A percentile compares a stretch with the other conserved stretches of the same genome.
These are phyloP conservation scores for Dictyostelium discoideum DNA, from an alignment of 78 protist species.

Conservation along the genomic window dicty_2.7 NC_007088.5:3688501-3689000, in stretches of 20 bases:
- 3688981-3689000: too few relatives aligned
- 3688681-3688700: too few relatives aligned
- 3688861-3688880: background rate
- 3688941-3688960: too few relatives aligned
- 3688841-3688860: background rate
- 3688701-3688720: too few relatives aligned
- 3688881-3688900: background rate
- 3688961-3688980: too few relatives aligned
- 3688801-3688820: background rate
- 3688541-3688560: background rate
- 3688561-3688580: background rate
- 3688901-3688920: too few relatives aligned
- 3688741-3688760: too few relatives aligned
- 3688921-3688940: too few relatives aligned
- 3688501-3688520: background rate
- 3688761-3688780: too few relatives aligned
- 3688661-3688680: background rate
- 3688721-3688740: too few relatives aligned
- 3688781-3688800: background rate
- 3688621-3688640: background rate
- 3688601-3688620: conserved; percentile 8
- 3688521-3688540: background rate
- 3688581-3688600: background rate
- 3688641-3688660: background rate
- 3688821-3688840: too few relatives aligned